phyloP scores from a whole-genome alignment of 2,329 filamentous ascomycete species.

The Calonectria multiphialidica region DNA sequence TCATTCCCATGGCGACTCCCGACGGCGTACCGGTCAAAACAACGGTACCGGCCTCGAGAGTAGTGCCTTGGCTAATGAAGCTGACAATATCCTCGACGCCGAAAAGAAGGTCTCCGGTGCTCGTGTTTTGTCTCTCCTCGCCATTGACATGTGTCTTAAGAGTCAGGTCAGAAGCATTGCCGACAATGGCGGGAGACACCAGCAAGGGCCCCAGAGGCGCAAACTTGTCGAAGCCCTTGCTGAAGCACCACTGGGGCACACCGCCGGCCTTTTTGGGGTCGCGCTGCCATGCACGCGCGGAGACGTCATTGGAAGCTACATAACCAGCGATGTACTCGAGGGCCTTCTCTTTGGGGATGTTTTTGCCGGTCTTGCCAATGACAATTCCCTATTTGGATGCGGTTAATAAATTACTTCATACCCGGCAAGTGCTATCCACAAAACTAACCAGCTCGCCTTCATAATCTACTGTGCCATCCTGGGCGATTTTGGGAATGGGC shows the following conservation, averaged over 20 bases:
- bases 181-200: slow-evolving; percentile 46
- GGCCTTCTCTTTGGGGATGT: slow-evolving; percentile 59
- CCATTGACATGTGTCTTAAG: slow-evolving; percentile 61
- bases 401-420: not conserved
- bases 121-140: slow-evolving; percentile 61
- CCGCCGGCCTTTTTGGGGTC: slow-evolving; percentile 58
- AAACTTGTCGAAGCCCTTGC: slow-evolving; percentile 67
- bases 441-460: slow-evolving; percentile 59
- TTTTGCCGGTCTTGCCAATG: slow-evolving; percentile 65
- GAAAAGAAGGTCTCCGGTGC: slow-evolving; percentile 63
- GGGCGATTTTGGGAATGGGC: slow-evolving; percentile 59
- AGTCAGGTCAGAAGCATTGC: slow-evolving; percentile 43
- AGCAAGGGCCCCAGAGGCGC: slow-evolving; percentile 65
- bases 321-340: slow-evolving; percentile 62
- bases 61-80: slow-evolving; percentile 62
- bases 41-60: slow-evolving; percentile 62
- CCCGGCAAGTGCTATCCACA: fast-evolving
- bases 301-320: slow-evolving; percentile 64
- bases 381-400: slow-evolving; percentile 54
- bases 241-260: slow-evolving; percentile 66
- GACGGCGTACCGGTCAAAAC: slow-evolving; percentile 62
- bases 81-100: slow-evolving; percentile 59
- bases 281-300: slow-evolving; percentile 64
- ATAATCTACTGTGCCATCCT: slow-evolving; percentile 61
- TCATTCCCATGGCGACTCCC: slow-evolving; percentile 61